Conservation (phyloP, 345 rosid genomes). For the Populus euphratica region DNA sequence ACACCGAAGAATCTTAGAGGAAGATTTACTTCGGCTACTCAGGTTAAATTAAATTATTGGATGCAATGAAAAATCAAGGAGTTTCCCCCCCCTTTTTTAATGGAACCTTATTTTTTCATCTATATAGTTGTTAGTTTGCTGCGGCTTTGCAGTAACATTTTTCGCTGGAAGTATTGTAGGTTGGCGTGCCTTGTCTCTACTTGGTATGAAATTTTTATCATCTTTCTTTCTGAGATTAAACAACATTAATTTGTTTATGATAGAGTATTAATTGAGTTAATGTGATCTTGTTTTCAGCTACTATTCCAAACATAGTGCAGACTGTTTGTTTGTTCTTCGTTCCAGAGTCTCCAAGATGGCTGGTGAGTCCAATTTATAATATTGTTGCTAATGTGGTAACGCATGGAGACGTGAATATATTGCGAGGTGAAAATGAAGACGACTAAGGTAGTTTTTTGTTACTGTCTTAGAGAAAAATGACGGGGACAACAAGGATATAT, state of each 20-base stretch:
- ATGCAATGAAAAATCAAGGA: background rate
- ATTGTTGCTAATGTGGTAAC: too few relatives aligned
- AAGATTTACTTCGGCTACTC: slow-evolving; percentile 17
- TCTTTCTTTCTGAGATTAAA: background rate
- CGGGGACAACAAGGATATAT: too few relatives aligned
- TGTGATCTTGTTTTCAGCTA: slow-evolving; percentile 21
- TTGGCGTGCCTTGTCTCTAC: slow-evolving; percentile 36
- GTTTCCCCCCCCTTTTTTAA: background rate
- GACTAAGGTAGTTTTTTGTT: too few relatives aligned
- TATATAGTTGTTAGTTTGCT: slow-evolving; percentile 23
- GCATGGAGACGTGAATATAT: too few relatives aligned
- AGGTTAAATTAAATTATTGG: slow-evolving; percentile 12
- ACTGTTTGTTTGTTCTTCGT: slow-evolving; percentile 30
- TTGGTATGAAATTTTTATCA: slow-evolving; percentile 6
- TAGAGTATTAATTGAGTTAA: background rate
- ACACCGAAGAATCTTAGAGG: slow-evolving; percentile 35
- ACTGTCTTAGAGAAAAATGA: too few relatives aligned
- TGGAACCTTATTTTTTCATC: background rate
- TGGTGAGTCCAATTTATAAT: slow-evolving; percentile 32
- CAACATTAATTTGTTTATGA: background rate
- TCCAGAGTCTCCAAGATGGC: slow-evolving; percentile 60
- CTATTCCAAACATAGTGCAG: slow-evolving; percentile 33
- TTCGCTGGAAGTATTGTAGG: slow-evolving; percentile 30
- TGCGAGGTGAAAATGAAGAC: background rate
- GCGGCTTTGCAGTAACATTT: slow-evolving; percentile 23